Percentiles rank a stretch among this genome's conserved stretches.
Conservation (phyloP, 2,329 filamentous ascomycete species). For the Colletotrichum coccodes region DNA sequence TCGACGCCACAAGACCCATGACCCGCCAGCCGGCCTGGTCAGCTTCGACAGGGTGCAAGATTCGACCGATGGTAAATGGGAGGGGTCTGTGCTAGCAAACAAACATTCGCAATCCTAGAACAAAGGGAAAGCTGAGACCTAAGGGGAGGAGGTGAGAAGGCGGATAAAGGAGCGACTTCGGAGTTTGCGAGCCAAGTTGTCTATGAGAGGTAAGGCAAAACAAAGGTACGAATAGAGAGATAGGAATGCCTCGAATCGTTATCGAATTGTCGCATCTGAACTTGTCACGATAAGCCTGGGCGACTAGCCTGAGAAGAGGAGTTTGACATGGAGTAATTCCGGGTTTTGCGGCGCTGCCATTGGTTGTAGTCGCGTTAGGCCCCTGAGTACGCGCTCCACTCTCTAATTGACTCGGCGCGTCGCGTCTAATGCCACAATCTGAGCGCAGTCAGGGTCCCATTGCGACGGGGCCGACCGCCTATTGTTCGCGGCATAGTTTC, state of each 20-base stretch:
- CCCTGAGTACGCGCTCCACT: constrained; percentile 17
- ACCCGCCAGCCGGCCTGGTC: constrained; percentile 22
- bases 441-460: neutral
- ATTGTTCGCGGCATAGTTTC: neutral
- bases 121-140: constrained; percentile 9
- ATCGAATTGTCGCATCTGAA: constrained; percentile 28
- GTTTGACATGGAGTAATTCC: constrained; percentile 25
- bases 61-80: neutral
- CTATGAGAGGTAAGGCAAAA: neutral
- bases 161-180: constrained; percentile 22
- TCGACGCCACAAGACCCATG: constrained; percentile 30
- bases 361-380: constrained; percentile 20
- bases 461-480: neutral
- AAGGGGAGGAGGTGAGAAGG: neutral
- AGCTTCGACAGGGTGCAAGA: constrained; percentile 19
- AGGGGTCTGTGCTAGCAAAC: constrained; percentile 28
- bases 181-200: neutral
- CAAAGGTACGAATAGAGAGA: neutral
- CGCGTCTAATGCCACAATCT: constrained; percentile 9
- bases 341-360: neutral
- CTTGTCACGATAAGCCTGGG: constrained; percentile 30
- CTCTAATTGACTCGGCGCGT: constrained; percentile 22
- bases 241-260: constrained; percentile 26
- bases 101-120: constrained; percentile 9
- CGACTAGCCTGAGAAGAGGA: constrained; percentile 30